Conservation (phyloP, 2,329 filamentous ascomycete species). For the Xenoacremonium recifei region DNA sequence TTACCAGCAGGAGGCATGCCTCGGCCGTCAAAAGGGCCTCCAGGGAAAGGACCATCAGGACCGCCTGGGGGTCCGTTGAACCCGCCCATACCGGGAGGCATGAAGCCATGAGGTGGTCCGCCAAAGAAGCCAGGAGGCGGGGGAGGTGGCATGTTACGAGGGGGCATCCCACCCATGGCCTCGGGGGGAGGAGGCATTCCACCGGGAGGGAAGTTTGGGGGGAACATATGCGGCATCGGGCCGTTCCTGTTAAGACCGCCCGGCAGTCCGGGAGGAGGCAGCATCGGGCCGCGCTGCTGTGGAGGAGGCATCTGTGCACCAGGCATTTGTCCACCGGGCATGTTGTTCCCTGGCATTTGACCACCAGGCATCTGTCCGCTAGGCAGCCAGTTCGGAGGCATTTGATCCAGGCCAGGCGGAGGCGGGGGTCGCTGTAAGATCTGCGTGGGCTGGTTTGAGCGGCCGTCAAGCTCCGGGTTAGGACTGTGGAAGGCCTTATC, state of each 20-base stretch:
- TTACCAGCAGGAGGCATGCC: constrained; percentile 52
- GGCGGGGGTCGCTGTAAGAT: constrained; percentile 63
- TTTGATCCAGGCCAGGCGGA: constrained; percentile 59
- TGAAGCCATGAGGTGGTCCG: constrained; percentile 50
- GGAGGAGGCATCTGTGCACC: constrained; percentile 42
- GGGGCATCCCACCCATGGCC: constrained; percentile 48
- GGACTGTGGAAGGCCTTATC: constrained; percentile 48
- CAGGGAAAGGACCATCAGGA: constrained; percentile 36
- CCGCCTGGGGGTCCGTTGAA: constrained; percentile 53
- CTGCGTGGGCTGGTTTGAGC: constrained; percentile 57
- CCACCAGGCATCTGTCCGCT: constrained; percentile 48
- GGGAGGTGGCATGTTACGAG: constrained; percentile 53
- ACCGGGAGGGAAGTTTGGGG: constrained; percentile 56
- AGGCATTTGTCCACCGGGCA: constrained; percentile 46
- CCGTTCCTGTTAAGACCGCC: constrained; percentile 33
- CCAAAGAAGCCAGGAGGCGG: constrained; percentile 56
- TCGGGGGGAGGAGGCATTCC: constrained; percentile 48
- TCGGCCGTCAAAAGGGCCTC: constrained; percentile 52
- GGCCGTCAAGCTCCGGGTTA: constrained; percentile 45
- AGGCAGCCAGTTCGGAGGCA: constrained; percentile 56
- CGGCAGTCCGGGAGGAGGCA: constrained; percentile 55
- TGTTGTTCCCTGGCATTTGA: constrained; percentile 56
- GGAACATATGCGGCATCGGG: constrained; percentile 59
- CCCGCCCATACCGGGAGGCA: constrained; percentile 54
- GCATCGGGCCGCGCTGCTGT: constrained; percentile 45